Evolutionary conservation across 495 filamentous ascomycete genomes (phyloP), one percentile per base, ranked within the genome.

Genomic region (Cercophora scortea): DNA sequence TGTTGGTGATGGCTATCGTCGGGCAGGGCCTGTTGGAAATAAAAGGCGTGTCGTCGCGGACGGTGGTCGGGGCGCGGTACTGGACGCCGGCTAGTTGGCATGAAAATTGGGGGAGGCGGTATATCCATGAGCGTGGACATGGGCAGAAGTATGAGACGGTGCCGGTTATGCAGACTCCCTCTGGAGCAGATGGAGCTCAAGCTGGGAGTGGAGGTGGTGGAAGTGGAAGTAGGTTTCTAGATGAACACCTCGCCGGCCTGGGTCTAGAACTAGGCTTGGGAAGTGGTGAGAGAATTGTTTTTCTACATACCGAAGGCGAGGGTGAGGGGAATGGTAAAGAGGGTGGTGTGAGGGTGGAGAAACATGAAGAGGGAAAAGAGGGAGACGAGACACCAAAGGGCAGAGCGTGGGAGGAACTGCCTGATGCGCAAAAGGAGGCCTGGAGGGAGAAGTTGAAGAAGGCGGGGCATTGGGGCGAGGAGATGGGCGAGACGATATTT

Each of bases 391-490:
- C 62, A 0, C 75, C 75, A 5, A 79, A 8, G 2, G 36, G 36
- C 36, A 2, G 71, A 64, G 71, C 61, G 46, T 95, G 88, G 86
- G 79, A 86, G 40, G 81, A 88, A 49, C 61, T 95, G 43, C 65
- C 70, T 3, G 61, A 66, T 7, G 58, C 73, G 40, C 79, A 92
- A 65, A 77, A 77, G 57, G 64, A 72, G 45, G 58, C 64, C 12
- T 95, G 90, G 90, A 88, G 84, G 72, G 64, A 75, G 56, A 77
- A 74, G 58, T 70, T 95, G 40, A 75, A 75, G 52, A 71, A 80
- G 51, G 83, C 87, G 3, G 89, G 88, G 5, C 75, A 88, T 48
- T 91, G 88, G 88, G 74, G 77, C 6, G 78, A 79, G 50, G 79
- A 79, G 38, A 79, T 90, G 68, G 86, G 86, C 1, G 87, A 89